Evolutionary conservation across 106 monocot genomes (phyloP).

Genomic region (Dactylorhiza incarnata): DNA sequence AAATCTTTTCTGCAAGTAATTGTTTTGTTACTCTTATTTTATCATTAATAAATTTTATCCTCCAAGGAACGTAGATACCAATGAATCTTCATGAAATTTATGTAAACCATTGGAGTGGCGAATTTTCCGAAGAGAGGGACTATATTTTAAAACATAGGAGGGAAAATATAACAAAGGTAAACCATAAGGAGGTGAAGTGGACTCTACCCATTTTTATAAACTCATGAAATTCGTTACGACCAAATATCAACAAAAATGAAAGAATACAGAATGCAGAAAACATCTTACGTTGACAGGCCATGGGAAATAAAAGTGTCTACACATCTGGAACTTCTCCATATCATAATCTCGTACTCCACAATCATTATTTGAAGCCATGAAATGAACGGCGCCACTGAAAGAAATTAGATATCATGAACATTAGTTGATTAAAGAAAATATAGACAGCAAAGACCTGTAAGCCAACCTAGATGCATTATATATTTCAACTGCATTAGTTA

Average conservation of each 20-base stretch:
- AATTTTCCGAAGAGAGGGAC: no score
- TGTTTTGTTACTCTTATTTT: no score
- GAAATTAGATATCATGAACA: background rate
- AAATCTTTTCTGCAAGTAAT: no score
- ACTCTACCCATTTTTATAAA: background rate
- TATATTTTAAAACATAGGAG: background rate
- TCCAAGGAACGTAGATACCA: no score
- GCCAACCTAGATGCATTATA: constrained; percentile 31
- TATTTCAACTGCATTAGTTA: constrained; percentile 56
- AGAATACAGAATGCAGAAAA: background rate
- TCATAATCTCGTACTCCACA: constrained; percentile 56
- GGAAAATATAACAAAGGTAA: background rate
- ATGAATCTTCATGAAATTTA: no score
- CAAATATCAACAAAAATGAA: background rate
- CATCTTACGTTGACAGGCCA: constrained; percentile 69
- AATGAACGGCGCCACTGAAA: constrained; percentile 33
- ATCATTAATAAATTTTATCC: no score
- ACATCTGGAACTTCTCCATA: constrained; percentile 57
- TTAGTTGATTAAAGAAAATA: background rate
- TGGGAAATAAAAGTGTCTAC: constrained; percentile 34
- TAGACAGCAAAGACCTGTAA: background rate
- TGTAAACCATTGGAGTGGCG: no score
- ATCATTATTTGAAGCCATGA: constrained; percentile 43
- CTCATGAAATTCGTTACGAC: background rate
- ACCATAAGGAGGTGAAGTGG: background rate